phyloP scores from a whole-genome alignment of 805 yeast genomes.

The Henningerozyma blattae region DNA sequence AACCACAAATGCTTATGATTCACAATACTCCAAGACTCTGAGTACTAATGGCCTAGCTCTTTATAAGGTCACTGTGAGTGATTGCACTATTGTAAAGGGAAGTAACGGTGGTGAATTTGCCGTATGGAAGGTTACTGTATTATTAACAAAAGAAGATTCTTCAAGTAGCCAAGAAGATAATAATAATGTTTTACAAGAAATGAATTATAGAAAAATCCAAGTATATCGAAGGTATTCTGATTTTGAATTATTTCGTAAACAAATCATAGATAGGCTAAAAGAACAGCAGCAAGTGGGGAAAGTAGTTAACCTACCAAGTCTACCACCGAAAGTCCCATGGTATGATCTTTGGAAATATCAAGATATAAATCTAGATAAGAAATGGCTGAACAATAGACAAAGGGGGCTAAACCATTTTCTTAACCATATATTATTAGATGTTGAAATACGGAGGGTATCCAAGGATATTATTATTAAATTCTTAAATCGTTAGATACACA shows the following conservation, averaged over 20 bases:
- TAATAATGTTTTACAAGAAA: too few species aligned
- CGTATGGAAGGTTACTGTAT: conserved; percentile 19
- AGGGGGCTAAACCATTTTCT: conserved; percentile 50
- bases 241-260: conserved; percentile 35
- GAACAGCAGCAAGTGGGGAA: conserved; percentile 23
- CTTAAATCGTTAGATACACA: too few species aligned
- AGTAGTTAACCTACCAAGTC: conserved; percentile 28
- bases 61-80: conserved; percentile 12
- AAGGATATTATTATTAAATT: too few species aligned
- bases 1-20: conserved; percentile 2
- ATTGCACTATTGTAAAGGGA: conserved; percentile 20
- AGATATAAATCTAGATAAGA: conserved; percentile 25
- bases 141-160: conserved; percentile 6
- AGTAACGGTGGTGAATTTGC: conserved; percentile 16
- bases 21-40: too few species aligned
- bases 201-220: conserved; percentile 19
- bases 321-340: conserved; percentile 42
- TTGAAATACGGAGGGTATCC: too few species aligned
- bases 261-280: conserved; percentile 17
- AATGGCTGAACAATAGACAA: conserved; percentile 43
- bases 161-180: too few species aligned
- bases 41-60: neutral
- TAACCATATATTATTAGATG: conserved; percentile 31
- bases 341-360: conserved; percentile 19
- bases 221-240: conserved; percentile 56